Conservation (phyloP, 306 rosid species). For the Lathyrus aphaca region DNA sequence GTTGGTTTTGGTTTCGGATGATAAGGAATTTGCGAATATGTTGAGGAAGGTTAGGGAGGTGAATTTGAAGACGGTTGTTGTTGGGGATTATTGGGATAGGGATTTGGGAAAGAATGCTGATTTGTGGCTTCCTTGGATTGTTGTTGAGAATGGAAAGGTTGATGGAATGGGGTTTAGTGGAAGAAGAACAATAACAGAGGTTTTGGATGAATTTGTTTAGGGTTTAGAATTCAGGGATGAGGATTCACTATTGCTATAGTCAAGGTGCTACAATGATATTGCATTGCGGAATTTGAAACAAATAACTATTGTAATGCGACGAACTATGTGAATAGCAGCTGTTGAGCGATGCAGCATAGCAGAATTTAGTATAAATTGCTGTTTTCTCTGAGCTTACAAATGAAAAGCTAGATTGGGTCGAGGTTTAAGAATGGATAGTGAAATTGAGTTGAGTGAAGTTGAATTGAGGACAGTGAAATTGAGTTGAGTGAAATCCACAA, state of each 20-base stretch:
- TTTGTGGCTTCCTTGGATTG: conserved; percentile 90
- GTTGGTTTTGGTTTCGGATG: conserved; percentile 84
- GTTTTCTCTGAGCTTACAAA: too few species aligned
- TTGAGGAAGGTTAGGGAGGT: conserved; percentile 73
- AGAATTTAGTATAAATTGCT: too few species aligned
- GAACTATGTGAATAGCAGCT: too few species aligned
- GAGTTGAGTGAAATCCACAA: too few species aligned
- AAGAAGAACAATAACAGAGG: conserved; percentile 28
- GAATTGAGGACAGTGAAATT: conserved; percentile 15
- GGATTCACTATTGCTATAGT: too few species aligned
- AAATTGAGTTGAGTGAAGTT: not conserved
- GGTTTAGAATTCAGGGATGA: too few species aligned
- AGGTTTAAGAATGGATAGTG: conserved; percentile 14
- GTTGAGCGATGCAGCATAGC: too few species aligned
- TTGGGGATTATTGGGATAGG: conserved; percentile 71
- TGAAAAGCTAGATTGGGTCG: too few species aligned
- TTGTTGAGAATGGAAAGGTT: conserved; percentile 76
- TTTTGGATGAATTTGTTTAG: too few species aligned
- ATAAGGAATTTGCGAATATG: conserved; percentile 80
- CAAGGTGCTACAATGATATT: not conserved
- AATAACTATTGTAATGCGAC: too few species aligned
- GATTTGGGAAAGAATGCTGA: conserved; percentile 76
- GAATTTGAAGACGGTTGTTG: conserved; percentile 78
- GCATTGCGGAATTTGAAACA: not conserved
- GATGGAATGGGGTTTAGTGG: conserved; percentile 50